These are phyloP conservation scores for Sequoia sempervirens DNA, from an alignment of 75 land plant species.

Conservation along the genomic window DNA sequence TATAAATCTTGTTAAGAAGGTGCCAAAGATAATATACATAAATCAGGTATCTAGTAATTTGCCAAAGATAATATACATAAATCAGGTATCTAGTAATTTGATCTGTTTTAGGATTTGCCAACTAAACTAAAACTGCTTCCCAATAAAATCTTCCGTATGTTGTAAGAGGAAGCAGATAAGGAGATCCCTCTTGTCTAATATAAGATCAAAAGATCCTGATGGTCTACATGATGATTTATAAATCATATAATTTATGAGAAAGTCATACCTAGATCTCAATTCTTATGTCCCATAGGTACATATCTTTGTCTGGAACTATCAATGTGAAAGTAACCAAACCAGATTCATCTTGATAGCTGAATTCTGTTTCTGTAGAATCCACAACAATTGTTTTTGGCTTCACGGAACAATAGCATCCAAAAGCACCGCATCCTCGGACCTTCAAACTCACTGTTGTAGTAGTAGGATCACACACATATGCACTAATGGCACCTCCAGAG, in stretches of 20 bases:
- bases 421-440: conserved; percentile 54
- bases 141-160: background rate
- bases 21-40: background rate
- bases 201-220: background rate
- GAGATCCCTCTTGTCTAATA: background rate
- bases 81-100: background rate
- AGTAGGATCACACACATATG: conserved; percentile 25
- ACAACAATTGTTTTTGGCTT: conserved; percentile 39
- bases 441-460: conserved; percentile 32
- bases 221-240: background rate
- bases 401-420: conserved; percentile 67
- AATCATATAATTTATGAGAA: background rate
- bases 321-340: conserved; percentile 40
- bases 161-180: background rate
- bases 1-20: background rate
- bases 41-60: too few species aligned
- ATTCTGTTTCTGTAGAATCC: conserved; percentile 25
- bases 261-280: conserved; percentile 12
- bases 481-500: conserved; percentile 72
- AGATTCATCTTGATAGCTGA: conserved; percentile 33
- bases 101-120: background rate
- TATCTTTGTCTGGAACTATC: conserved; percentile 36
- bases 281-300: conserved; percentile 39
- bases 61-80: too few species aligned
- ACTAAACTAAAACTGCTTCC: background rate